Conservation (phyloP, 495 filamentous ascomycete species). For the Annulohypoxylon stygium region DNA sequence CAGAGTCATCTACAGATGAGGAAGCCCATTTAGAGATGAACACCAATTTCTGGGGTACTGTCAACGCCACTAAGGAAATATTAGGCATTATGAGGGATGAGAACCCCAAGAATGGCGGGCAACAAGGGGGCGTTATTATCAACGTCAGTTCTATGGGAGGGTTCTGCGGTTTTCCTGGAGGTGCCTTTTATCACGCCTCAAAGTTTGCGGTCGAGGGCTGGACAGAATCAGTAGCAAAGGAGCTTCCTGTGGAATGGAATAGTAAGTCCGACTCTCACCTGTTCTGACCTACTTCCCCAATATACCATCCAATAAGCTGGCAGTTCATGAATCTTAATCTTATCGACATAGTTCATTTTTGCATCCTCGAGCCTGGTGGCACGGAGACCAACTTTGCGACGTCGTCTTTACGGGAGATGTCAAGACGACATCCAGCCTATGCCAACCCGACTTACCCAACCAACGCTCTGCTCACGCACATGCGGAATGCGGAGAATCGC, state of each 20-base stretch:
- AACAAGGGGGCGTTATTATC: constrained; percentile 64
- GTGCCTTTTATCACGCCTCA: constrained; percentile 67
- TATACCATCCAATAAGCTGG: background rate
- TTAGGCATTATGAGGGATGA: constrained; percentile 62
- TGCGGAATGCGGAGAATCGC: constrained; percentile 48
- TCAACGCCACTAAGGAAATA: constrained; percentile 58
- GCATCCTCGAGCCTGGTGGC: constrained; percentile 64
- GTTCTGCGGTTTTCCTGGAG: constrained; percentile 57
- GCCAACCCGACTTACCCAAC: constrained; percentile 53
- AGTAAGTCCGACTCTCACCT: constrained; percentile 40
- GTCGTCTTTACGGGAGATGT: constrained; percentile 41
- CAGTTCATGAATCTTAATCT: no score
- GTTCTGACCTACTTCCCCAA: background rate
- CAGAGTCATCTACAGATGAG: constrained; percentile 59
- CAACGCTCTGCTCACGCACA: constrained; percentile 54
- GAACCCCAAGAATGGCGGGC: constrained; percentile 44
- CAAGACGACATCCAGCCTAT: constrained; percentile 57
- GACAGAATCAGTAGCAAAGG: constrained; percentile 65
- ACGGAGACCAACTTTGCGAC: constrained; percentile 61
- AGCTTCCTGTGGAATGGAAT: constrained; percentile 65
- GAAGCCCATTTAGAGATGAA: constrained; percentile 60
- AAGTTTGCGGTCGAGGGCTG: constrained; percentile 70
- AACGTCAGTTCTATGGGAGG: constrained; percentile 69
- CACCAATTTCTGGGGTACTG: constrained; percentile 67
- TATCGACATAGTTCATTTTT: constrained; percentile 57